Percentiles rank a stretch among this genome's conserved stretches.
phyloP scores from a whole-genome alignment of 1,284 basidiomycete species.

The Sparassis latifolia region DNA sequence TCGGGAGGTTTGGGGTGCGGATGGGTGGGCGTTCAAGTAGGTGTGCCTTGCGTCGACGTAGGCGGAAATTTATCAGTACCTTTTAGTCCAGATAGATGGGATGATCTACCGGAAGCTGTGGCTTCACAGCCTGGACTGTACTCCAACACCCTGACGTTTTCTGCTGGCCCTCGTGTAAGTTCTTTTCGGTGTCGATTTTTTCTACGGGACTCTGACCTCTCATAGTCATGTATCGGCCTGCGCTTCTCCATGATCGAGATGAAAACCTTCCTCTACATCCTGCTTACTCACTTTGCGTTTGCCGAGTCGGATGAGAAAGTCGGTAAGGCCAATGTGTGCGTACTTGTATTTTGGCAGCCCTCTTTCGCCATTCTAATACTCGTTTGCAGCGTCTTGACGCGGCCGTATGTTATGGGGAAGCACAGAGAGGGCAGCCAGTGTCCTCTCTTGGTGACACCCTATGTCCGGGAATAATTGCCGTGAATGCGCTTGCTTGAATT shows the following conservation, averaged over 20 bases:
- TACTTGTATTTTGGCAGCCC: not conserved
- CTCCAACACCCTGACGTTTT: constrained; percentile 67
- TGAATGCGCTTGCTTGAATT: too few species aligned
- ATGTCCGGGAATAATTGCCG: constrained; percentile 9
- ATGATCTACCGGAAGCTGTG: constrained; percentile 60
- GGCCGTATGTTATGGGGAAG: constrained; percentile 59
- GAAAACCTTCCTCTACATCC: constrained; percentile 65
- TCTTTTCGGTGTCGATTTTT: not conserved
- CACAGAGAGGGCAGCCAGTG: constrained; percentile 62
- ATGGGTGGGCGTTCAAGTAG: constrained; percentile 73
- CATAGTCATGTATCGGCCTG: constrained; percentile 72
- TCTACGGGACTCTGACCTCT: not conserved
- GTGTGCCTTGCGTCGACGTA: constrained; percentile 17
- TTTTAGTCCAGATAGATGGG: constrained; percentile 71
- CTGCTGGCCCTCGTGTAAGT: constrained; percentile 70
- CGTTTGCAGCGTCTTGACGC: constrained; percentile 55
- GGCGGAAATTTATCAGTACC: not conserved
- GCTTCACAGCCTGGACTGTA: constrained; percentile 60
- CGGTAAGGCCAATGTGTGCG: constrained; percentile 63
- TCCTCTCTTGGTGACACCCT: constrained; percentile 48
- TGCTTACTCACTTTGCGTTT: constrained; percentile 64
- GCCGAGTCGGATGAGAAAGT: constrained; percentile 48
- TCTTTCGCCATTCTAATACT: constrained; percentile 6
- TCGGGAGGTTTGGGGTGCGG: constrained; percentile 66
- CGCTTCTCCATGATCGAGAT: constrained; percentile 76